Conservation (phyloP, 306 rosid species). For the Abrus precatorius region DNA sequence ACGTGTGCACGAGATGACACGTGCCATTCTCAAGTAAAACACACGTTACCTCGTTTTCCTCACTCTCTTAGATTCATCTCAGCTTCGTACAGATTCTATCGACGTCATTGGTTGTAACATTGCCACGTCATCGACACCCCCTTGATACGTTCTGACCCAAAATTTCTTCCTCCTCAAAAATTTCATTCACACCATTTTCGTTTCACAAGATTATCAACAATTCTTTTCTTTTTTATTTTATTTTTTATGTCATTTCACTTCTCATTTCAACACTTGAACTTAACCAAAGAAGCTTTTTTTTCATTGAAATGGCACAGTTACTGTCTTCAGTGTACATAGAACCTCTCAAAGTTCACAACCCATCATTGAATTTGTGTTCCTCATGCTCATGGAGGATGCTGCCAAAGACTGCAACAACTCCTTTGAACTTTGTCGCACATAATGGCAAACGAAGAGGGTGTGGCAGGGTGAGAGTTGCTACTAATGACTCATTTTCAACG, state of each 20-base stretch:
- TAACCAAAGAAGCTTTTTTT: background rate
- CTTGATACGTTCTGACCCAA: slow-evolving; percentile 48
- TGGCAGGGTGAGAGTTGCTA: slow-evolving; percentile 70
- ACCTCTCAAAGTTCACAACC: slow-evolving; percentile 65
- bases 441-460: slow-evolving; percentile 56
- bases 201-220: slow-evolving; percentile 43
- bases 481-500: slow-evolving; percentile 61
- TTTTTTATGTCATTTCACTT: background rate
- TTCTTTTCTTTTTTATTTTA: background rate
- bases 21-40: slow-evolving; percentile 30
- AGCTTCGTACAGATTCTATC: slow-evolving; percentile 51
- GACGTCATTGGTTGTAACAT: slow-evolving; percentile 56
- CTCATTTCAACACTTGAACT: slow-evolving; percentile 7
- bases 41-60: slow-evolving; percentile 28
- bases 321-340: slow-evolving; percentile 75
- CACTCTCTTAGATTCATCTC: slow-evolving; percentile 50
- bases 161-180: slow-evolving; percentile 67
- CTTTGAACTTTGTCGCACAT: slow-evolving; percentile 51
- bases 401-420: slow-evolving; percentile 42
- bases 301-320: slow-evolving; percentile 70
- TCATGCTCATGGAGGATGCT: slow-evolving; percentile 60
- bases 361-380: slow-evolving; percentile 53
- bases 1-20: slow-evolving; percentile 42
- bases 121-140: slow-evolving; percentile 69
- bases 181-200: slow-evolving; percentile 34